Base-by-base conservation (phyloP, 352 stramenopile genomes). In the Lagenidium giganteum region DNA sequence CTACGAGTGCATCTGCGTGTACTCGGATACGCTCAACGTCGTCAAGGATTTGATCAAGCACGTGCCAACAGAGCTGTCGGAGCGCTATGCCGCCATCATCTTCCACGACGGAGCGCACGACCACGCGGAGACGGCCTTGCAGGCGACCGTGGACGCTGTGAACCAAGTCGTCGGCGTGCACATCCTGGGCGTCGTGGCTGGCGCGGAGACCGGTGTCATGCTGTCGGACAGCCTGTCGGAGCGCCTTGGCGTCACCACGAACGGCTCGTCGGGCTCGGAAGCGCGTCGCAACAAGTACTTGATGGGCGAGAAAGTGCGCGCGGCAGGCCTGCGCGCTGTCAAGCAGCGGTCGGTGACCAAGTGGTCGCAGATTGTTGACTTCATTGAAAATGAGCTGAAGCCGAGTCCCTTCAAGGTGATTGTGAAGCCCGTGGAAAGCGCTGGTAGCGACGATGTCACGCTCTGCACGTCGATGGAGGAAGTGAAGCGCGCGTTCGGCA, bases 371-470 rank as follows among this genome's bases (percentile, higher is more conserved):
- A 78, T 94, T 28, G 77, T 79, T 26, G 57, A 54, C 16, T 92
- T 97, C 45, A 81, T 98, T 20, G 57, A 74, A 30, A 57, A 70
- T 8, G 67, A 87, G 18, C 54, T 83, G 5, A 41, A 64, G 11
- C 68, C 75, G 2, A 42, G 28, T 27, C 59, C 60, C 22, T 85
- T 90, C 42, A 66, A 79, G 44, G 82, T 91, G 27, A 92, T 95
- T 44, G 76, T 98, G 21, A 98, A 98, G 61, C 94, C 93, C 14
- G 85, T 93, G 6, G 87, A 97, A 55, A 96, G 79, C 29, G 95
- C 95, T 0, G 94, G 93, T 17, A 92, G 71, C 34, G 95, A 98
- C 67, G 95, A 96, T 37, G 95, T 98, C 8, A 95, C 83, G 56
- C 64, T 98, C 4, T 98, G 92, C 56, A 61, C 76, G 47, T 84